These are phyloP conservation scores for Jaltomata sinuosa DNA, from an alignment of 257 asterid species.

Conservation along the genomic window DNA sequence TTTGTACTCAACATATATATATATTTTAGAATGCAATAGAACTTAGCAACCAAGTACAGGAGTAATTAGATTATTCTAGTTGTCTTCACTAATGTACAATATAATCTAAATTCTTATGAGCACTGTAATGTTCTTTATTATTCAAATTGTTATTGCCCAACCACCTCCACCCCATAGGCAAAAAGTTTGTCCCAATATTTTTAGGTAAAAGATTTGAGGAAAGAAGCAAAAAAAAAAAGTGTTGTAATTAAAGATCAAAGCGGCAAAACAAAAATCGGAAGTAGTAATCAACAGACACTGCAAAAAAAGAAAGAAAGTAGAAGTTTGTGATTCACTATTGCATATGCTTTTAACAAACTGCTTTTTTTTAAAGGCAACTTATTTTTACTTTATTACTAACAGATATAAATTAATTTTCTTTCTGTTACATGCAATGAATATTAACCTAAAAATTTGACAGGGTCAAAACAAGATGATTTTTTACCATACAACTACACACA, in stretches of 20 bases:
- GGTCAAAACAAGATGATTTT: too few species aligned
- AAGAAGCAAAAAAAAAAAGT: neutral
- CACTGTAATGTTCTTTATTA: neutral
- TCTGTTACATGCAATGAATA: neutral
- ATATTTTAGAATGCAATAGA: neutral
- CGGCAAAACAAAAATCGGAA: neutral
- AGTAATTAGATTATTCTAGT: neutral
- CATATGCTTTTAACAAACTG: neutral
- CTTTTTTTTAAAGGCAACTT: neutral
- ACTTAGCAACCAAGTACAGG: neutral
- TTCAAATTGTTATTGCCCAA: neutral
- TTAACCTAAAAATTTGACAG: too few species aligned
- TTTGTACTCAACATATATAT: neutral
- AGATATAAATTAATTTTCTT: neutral
- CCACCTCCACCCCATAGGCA: neutral
- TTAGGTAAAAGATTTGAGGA: neutral
- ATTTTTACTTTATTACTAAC: neutral
- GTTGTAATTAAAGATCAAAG: neutral
- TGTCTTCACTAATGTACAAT: neutral
- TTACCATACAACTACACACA: too few species aligned
- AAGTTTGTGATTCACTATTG: neutral
- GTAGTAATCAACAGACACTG: neutral
- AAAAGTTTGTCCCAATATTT: neutral
- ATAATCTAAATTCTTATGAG: neutral
- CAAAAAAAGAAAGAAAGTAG: neutral